Percentiles rank a stretch among this genome's conserved stretches.
Evolutionary conservation across 192 early-diverging fungal species (phyloP).

Genomic region (Backusella psychrophila): DNA sequence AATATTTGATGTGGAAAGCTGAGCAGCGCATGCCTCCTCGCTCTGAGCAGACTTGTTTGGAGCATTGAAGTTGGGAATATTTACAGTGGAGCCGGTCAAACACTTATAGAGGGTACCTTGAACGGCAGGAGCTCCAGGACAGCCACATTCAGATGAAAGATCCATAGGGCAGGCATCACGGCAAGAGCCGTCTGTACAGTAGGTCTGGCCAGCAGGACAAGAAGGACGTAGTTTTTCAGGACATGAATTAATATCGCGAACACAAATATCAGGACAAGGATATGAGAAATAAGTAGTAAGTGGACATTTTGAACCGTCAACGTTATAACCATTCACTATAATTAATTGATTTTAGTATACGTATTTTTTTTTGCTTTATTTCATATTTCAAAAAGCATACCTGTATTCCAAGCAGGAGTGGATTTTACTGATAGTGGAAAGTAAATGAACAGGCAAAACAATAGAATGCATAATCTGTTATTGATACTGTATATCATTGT

Average conservation of each 20-base stretch:
- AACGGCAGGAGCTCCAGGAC: constrained; percentile 29
- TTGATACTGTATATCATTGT: constrained; percentile 12
- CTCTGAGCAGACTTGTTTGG: constrained; percentile 26
- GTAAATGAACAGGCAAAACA: background rate
- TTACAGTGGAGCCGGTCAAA: background rate
- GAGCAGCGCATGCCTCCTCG: constrained; percentile 12
- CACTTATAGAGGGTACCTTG: constrained; percentile 27
- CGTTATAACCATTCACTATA: constrained; percentile 49
- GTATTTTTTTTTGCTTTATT: background rate
- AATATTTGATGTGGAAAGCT: background rate
- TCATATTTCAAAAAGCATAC: constrained; percentile 6
- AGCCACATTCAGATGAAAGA: constrained; percentile 28
- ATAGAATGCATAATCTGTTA: background rate
- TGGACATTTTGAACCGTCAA: constrained; percentile 43
- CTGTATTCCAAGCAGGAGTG: constrained; percentile 20
- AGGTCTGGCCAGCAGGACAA: constrained; percentile 41
- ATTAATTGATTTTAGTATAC: background rate
- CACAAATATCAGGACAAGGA: constrained; percentile 50
- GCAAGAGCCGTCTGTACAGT: constrained; percentile 52
- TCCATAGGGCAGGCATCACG: constrained; percentile 34
- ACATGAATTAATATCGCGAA: constrained; percentile 41
- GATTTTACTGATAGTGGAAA: background rate
- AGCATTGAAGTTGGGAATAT: constrained; percentile 28
- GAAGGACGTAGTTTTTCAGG: constrained; percentile 28
- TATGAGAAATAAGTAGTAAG: constrained; percentile 36